Evolutionary conservation across 129 eudicot species (phyloP).

Genomic region (Tanacetum coccineum): DNA sequence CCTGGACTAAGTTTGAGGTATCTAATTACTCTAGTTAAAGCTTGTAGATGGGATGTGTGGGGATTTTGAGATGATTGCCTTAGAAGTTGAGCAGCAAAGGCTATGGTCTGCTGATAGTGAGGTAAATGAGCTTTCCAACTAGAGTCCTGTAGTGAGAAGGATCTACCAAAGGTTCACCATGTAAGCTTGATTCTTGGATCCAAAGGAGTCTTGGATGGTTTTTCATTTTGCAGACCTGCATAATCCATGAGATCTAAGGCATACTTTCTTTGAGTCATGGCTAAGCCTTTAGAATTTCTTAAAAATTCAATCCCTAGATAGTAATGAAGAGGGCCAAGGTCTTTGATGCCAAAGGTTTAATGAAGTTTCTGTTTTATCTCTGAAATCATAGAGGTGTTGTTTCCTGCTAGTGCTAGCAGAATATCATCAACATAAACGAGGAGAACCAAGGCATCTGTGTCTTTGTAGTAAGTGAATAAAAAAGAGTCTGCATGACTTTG

Average conservation of each 20-base stretch:
- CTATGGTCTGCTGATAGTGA: background rate
- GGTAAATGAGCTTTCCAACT: background rate
- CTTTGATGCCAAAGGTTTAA: background rate
- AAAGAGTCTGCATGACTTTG: no score
- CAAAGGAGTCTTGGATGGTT: background rate
- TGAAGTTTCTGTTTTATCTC: background rate
- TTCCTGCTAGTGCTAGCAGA: no score
- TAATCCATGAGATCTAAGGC: background rate
- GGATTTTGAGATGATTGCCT: background rate
- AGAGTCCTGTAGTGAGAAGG: background rate
- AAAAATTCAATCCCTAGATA: background rate
- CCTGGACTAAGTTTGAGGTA: background rate
- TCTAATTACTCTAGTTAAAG: background rate
- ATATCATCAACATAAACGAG: no score
- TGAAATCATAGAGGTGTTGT: background rate
- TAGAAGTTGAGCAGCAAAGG: background rate
- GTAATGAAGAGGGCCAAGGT: background rate
- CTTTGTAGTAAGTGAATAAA: no score
- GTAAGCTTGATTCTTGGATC: background rate
- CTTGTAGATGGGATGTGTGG: background rate
- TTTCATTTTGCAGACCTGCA: background rate
- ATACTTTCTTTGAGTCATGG: background rate
- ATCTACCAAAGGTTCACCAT: background rate
- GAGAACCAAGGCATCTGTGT: no score
- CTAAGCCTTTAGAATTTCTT: background rate